Conservation (phyloP, 2,329 filamentous ascomycete genomes). For the Penicillium sp. region DNA sequence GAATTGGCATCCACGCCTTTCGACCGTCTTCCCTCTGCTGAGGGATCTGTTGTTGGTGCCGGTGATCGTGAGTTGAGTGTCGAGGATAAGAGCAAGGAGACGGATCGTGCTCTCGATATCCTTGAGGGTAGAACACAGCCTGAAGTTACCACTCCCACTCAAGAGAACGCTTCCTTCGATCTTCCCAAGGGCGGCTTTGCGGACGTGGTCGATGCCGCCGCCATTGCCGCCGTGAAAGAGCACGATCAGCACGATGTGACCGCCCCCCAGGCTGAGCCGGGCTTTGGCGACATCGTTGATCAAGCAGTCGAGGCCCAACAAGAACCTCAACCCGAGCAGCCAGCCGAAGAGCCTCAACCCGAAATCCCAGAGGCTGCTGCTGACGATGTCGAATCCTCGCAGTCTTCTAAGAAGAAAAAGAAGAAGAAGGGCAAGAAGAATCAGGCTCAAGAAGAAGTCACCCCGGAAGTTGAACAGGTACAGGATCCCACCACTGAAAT, state of each 20-base stretch:
- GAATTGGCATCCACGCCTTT: constrained; percentile 27
- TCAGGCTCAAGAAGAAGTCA: constrained; percentile 8
- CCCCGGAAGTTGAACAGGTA: constrained; percentile 11
- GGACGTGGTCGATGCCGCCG: constrained; percentile 27
- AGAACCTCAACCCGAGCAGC: constrained; percentile 5
- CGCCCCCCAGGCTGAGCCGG: not conserved
- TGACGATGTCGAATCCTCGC: constrained; percentile 18
- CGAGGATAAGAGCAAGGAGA: constrained; percentile 17
- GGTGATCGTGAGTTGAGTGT: not conserved
- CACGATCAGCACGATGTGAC: constrained; percentile 4
- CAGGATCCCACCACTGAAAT: constrained; percentile 1
- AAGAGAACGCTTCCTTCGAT: constrained; percentile 11
- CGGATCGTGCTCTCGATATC: constrained; percentile 16
- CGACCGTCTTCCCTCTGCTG: constrained; percentile 31
- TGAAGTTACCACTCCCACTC: constrained; percentile 11
- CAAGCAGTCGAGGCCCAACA: constrained; percentile 19
- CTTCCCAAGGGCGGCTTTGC: constrained; percentile 18
- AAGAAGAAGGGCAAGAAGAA: constrained; percentile 41
- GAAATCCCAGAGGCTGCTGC: constrained; percentile 11
- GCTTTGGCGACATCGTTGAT: constrained; percentile 20
- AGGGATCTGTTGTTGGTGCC: constrained; percentile 30
- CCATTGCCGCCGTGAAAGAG: constrained; percentile 21
- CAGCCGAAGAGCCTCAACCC: constrained; percentile 2
- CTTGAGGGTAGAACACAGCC: constrained; percentile 20
- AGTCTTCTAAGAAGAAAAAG: constrained; percentile 31